Percentiles rank a stretch among this genome's conserved stretches.
Evolutionary conservation across 2,329 filamentous ascomycete genomes (phyloP).

Genomic region (Nemania sp.): DNA sequence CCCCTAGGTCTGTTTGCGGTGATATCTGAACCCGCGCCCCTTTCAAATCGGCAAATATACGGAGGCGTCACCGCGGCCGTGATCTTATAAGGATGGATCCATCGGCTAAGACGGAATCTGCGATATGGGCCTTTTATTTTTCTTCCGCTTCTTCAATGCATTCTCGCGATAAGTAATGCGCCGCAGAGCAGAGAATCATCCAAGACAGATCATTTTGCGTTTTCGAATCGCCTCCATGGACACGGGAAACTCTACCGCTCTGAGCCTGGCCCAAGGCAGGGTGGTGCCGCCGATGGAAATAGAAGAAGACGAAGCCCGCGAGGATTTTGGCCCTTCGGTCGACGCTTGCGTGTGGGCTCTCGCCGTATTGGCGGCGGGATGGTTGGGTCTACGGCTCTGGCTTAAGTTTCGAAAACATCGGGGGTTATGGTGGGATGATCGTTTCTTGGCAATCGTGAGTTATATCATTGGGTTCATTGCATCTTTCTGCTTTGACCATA

Average conservation of each 20-base stretch:
- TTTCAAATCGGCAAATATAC: constrained; percentile 2
- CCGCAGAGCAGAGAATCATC: constrained; percentile 2
- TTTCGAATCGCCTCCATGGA: constrained; percentile 5
- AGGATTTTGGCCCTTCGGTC: constrained; percentile 23
- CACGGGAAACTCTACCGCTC: not conserved
- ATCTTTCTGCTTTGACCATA: not conserved
- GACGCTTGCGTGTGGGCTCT: constrained; percentile 26
- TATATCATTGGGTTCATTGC: too few relatives aligned
- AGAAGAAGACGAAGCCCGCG: not conserved
- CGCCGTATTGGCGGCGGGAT: constrained; percentile 18
- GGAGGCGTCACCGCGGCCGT: not conserved
- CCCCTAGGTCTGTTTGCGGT: not conserved
- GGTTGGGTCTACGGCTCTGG: constrained; percentile 29
- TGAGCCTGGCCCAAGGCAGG: not conserved
- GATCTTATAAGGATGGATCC: constrained; percentile 19
- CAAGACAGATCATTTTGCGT: not conserved
- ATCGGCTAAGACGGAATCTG: not conserved
- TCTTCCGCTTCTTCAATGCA: not conserved
- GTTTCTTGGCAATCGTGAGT: constrained; percentile 33
- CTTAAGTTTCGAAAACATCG: constrained; percentile 36
- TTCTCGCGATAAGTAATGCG: not conserved
- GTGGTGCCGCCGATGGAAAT: constrained; percentile 14
- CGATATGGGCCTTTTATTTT: not conserved
- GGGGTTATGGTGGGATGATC: constrained; percentile 41
- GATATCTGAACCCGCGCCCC: constrained; percentile 5